phyloP scores from a whole-genome alignment of 495 filamentous ascomycete genomes.

The Penicillium odoratum region DNA sequence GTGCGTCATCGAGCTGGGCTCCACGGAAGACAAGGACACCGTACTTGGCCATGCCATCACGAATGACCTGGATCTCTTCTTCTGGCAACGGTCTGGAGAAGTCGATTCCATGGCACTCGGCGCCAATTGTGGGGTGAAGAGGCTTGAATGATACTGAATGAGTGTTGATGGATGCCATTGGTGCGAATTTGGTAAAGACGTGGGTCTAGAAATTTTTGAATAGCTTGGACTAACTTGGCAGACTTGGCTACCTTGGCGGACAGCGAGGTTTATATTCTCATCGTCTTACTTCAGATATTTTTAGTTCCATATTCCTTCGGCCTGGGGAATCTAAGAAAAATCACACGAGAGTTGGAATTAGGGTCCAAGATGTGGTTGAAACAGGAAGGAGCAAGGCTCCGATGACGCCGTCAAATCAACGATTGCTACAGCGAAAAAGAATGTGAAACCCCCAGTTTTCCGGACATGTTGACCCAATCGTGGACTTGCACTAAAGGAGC shows the following conservation, averaged over 20 bases:
- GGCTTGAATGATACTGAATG: neutral
- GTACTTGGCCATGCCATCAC: neutral
- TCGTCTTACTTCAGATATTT: neutral
- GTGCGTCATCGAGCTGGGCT: neutral
- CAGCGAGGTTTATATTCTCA: neutral
- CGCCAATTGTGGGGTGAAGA: neutral
- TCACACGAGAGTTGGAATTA: too few relatives aligned
- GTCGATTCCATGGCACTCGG: constrained; percentile 1
- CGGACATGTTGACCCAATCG: too few relatives aligned
- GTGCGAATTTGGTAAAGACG: neutral
- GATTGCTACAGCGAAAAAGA: neutral
- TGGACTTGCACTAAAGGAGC: too few relatives aligned
- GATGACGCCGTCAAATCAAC: neutral
- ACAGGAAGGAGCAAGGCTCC: neutral
- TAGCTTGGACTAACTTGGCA: neutral
- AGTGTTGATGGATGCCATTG: neutral
- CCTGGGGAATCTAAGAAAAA: too few relatives aligned
- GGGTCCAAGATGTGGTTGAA: too few relatives aligned
- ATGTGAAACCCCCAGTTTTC: too few relatives aligned
- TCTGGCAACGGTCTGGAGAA: neutral
- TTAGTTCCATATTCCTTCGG: too few relatives aligned
- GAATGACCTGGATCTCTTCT: neutral
- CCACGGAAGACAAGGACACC: neutral
- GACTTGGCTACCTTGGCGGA: neutral
- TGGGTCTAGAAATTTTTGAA: neutral